Evolutionary conservation across 441 rosid species (phyloP), one percentile per base, ranked within the genome.

Genomic region (Codiaeum variegatum): DNA sequence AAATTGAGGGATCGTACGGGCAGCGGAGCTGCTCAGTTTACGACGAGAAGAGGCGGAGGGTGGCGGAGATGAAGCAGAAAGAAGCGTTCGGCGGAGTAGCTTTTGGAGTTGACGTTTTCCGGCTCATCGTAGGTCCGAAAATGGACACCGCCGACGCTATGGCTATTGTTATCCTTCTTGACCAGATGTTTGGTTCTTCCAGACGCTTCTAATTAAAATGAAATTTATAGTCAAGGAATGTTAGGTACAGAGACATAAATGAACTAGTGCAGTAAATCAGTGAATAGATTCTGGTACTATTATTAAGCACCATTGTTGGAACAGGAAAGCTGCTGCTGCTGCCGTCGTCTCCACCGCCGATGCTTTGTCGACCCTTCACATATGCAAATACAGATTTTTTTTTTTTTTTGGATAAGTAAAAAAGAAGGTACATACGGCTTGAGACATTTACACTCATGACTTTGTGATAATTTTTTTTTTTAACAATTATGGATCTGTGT

Each of bases 121-220:
- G 85, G 5, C 92, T 93, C 23, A 67, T 87, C 9, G 84, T 93
- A 59, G 88, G 83, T 76, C 85, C 92, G 2, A 91, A 82, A 67
- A 87, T 90, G 71, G 90, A 89, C 26, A 67, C 77, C 5, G 64
- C 90, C 2, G 73, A 84, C 4, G 96, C 97, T 38, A 93, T 93
- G 98, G 91, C 97, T 12, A 72, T 93, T 2, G 91, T 91, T 73
- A 91, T 93, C 70, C 85, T 91, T 58, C 94, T 93, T 24, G 96
- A 91, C 77, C 93, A 88, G 73, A 93, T 93, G 97, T 93, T 80
- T 78, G 83, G 90, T 68, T 88, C 97, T 58, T 86, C 86, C 38
- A 76, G 80, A 60, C 85, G 88, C 76, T 79, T 82, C 34, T 69
- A 31, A 28, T 16, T 4, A 42, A 70, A 55, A 19, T n/a, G 6